Evolutionary conservation across 2,329 filamentous ascomycete genomes (phyloP).

Genomic region (Talaromyces sp.): DNA sequence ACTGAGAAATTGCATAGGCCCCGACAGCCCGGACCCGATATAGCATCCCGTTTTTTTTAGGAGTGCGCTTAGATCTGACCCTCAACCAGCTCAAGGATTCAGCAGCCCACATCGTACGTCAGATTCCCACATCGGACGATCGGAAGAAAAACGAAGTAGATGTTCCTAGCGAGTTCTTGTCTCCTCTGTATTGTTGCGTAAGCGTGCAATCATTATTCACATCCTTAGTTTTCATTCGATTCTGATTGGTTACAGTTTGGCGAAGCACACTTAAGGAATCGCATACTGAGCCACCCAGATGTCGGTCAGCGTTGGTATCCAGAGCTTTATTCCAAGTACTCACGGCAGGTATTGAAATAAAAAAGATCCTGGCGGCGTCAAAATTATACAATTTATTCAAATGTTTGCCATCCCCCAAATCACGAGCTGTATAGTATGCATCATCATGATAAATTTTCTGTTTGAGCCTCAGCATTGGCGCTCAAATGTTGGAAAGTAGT

Average conservation of each 20-base stretch:
- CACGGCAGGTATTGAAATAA: slow-evolving; percentile 18
- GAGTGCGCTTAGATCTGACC: slow-evolving; percentile 53
- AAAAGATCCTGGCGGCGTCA: too few species aligned
- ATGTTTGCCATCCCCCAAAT: too few species aligned
- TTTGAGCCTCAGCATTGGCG: too few species aligned
- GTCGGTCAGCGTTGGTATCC: slow-evolving; percentile 41
- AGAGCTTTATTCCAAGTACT: slow-evolving; percentile 35
- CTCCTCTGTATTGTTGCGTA: slow-evolving; percentile 39
- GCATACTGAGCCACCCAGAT: slow-evolving; percentile 41
- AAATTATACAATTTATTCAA: too few species aligned
- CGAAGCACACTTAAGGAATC: slow-evolving; percentile 40
- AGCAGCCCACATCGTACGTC: slow-evolving; percentile 34
- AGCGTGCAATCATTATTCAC: slow-evolving; percentile 9
- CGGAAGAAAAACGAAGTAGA: slow-evolving; percentile 36
- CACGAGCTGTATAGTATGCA: too few species aligned
- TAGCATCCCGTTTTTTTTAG: slow-evolving; percentile 61
- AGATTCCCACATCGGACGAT: slow-evolving; percentile 34
- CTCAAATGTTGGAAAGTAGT: too few species aligned
- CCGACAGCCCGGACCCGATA: slow-evolving; percentile 35
- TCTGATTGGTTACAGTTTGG: slow-evolving; percentile 31
- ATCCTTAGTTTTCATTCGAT: not conserved
- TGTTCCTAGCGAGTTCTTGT: slow-evolving; percentile 42
- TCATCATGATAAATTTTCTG: too few species aligned
- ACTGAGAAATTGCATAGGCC: slow-evolving; percentile 19
- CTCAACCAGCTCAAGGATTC: slow-evolving; percentile 46